A percentile compares a stretch with the other conserved stretches of the same genome.
Conservation (phyloP, 129 eudicot species). For the Scalesia atractyloides region DNA sequence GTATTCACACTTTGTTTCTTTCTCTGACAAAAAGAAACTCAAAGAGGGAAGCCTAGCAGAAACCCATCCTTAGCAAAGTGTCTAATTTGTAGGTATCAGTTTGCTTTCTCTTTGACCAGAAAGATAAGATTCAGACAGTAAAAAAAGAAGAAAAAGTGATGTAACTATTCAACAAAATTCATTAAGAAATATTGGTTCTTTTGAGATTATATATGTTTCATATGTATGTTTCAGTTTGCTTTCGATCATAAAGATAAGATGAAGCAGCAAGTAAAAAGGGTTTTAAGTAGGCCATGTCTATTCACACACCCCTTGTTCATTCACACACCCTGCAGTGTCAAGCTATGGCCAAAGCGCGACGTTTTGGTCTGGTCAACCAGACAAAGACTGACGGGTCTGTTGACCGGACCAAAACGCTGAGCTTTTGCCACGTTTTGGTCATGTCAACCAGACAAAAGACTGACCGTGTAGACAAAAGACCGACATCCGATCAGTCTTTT, state of each 20-base stretch:
- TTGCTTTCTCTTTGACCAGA: constrained; percentile 40
- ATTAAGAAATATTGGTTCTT: constrained; percentile 12
- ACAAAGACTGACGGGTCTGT: too few relatives aligned
- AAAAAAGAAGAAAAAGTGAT: constrained; percentile 3
- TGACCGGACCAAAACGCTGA: too few relatives aligned
- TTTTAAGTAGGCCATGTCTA: too few relatives aligned
- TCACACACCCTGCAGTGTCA: too few relatives aligned
- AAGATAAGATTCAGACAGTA: constrained; percentile 8
- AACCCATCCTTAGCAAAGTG: constrained; percentile 36
- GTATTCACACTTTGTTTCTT: constrained; percentile 43
- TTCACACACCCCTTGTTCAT: too few relatives aligned
- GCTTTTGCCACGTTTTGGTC: too few relatives aligned
- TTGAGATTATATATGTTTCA: not conserved
- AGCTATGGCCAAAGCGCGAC: too few relatives aligned
- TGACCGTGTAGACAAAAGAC: too few relatives aligned
- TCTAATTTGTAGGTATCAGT: constrained; percentile 30
- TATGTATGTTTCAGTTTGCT: constrained; percentile 28
- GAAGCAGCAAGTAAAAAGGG: constrained; percentile 33
- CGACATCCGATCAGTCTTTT: too few relatives aligned
- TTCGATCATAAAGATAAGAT: constrained; percentile 30
- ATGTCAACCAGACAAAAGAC: too few relatives aligned
- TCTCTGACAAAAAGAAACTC: constrained; percentile 42
- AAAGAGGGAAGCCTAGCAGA: constrained; percentile 29
- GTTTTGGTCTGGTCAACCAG: too few relatives aligned
- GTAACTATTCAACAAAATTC: not conserved